Conservation (phyloP, 495 filamentous ascomycete genomes). For the Aspergillus mulundensis region DNA sequence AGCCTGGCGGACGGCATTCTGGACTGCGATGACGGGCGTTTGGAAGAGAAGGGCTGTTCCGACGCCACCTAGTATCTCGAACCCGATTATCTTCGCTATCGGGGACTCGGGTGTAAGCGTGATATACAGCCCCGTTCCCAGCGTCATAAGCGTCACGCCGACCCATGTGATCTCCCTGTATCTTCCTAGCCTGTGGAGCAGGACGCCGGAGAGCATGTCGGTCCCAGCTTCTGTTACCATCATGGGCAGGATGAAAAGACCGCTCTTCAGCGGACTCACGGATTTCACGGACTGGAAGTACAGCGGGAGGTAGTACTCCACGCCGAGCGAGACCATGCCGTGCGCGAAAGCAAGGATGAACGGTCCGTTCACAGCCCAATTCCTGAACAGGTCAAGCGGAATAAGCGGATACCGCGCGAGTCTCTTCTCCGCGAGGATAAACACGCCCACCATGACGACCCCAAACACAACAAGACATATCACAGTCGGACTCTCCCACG, state of each 20-base stretch:
- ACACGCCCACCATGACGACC: conserved; percentile 49
- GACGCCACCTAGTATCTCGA: conserved; percentile 47
- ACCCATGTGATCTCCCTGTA: conserved; percentile 51
- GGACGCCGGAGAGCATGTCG: conserved; percentile 40
- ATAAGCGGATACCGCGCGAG: conserved; percentile 67
- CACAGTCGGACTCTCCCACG: conserved; percentile 65
- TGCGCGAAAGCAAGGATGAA: conserved; percentile 41
- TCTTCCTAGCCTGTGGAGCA: conserved; percentile 49
- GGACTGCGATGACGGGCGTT: conserved; percentile 44
- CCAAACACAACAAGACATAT: conserved; percentile 73
- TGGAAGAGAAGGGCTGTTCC: conserved; percentile 70
- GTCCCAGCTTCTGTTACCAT: conserved; percentile 17
- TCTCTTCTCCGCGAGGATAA: conserved; percentile 62
- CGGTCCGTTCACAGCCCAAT: conserved; percentile 38
- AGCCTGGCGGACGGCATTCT: conserved; percentile 26
- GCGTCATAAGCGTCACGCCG: conserved; percentile 40
- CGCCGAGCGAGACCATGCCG: conserved; percentile 38
- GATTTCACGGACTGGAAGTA: conserved; percentile 59
- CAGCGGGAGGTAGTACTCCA: conserved; percentile 35
- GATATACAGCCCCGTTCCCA: neutral
- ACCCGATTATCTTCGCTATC: conserved; percentile 56
- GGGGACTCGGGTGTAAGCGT: conserved; percentile 49
- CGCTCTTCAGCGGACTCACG: conserved; percentile 59
- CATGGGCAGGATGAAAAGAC: conserved; percentile 66
- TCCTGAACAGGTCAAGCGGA: conserved; percentile 60